Evolutionary conservation across 805 yeast species (phyloP).

Genomic region (Spathaspora sp.): DNA sequence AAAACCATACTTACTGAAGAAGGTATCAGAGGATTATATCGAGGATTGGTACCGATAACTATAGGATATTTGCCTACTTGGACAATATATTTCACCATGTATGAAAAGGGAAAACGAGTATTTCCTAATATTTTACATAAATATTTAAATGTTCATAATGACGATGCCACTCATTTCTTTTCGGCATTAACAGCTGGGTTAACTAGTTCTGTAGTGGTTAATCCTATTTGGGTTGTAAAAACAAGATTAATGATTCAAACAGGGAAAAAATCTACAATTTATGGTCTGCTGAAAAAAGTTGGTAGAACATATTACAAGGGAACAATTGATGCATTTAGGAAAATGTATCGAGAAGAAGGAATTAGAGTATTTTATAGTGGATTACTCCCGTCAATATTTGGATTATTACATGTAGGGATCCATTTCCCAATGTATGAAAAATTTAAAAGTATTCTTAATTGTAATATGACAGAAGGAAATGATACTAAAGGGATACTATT

Average conservation of each 20-base stretch:
- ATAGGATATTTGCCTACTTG: conserved; percentile 96
- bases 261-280: conserved; percentile 39
- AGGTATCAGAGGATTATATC: conserved; percentile 77
- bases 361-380: conserved; percentile 81
- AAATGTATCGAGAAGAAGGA: conserved; percentile 81
- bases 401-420: conserved; percentile 89
- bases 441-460: conserved; percentile 53
- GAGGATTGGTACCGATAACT: conserved; percentile 90
- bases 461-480: conserved; percentile 10
- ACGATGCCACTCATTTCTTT: conserved; percentile 39
- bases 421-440: conserved; percentile 93
- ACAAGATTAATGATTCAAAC: conserved; percentile 90
- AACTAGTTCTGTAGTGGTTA: conserved; percentile 76
- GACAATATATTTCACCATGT: conserved; percentile 92
- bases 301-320: conserved; percentile 54
- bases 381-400: conserved; percentile 83
- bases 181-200: conserved; percentile 88
- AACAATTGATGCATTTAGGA: conserved; percentile 77
- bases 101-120: conserved; percentile 68
- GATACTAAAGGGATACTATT: conserved; percentile 16
- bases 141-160: conserved; percentile 19
- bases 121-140: conserved; percentile 41
- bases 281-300: conserved; percentile 13
- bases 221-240: conserved; percentile 97
- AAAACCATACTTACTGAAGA: conserved; percentile 67